A percentile compares a stretch with the other conserved stretches of the same genome.
phyloP scores from a whole-genome alignment of 2,329 filamentous ascomycete genomes.

The Fusarium xylarioides region DNA sequence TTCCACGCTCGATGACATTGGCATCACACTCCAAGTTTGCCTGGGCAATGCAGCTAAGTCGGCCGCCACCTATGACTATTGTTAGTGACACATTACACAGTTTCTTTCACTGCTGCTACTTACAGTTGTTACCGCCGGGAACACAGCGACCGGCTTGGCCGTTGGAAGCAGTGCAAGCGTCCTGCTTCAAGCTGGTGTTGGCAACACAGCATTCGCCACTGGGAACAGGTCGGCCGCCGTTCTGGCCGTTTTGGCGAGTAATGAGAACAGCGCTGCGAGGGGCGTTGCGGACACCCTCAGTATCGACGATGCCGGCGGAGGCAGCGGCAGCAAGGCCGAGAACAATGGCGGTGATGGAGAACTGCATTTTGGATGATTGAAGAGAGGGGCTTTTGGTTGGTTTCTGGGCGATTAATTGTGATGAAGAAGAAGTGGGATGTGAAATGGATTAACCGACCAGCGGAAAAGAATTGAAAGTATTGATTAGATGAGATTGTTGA shows the following conservation, averaged over 20 bases:
- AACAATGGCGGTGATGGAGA: slow-evolving; percentile 12
- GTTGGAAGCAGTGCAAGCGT: neutral
- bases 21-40: slow-evolving; percentile 5
- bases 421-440: neutral
- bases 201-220: slow-evolving; percentile 7
- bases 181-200: slow-evolving; percentile 20
- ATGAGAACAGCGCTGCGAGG: neutral
- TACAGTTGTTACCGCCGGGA: slow-evolving; percentile 17
- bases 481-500: neutral
- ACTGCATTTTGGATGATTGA: slow-evolving; percentile 6
- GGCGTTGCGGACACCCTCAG: slow-evolving; percentile 5
- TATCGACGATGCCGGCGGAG: slow-evolving; percentile 9
- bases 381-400: neutral
- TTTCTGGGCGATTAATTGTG: neutral
- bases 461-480: slow-evolving; percentile 15
- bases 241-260: neutral
- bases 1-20: slow-evolving; percentile 2
- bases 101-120: no score
- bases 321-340: slow-evolving; percentile 8
- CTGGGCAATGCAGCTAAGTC: slow-evolving; percentile 5
- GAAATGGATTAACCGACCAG: slow-evolving; percentile 19
- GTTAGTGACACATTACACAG: no score
- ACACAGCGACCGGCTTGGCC: slow-evolving; percentile 5
- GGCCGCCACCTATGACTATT: neutral
- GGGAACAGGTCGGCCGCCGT: slow-evolving; percentile 7